These are phyloP conservation scores for Globisporangium camurandrum DNA, from an alignment of 352 stramenopile species.

Conservation along the genomic window DNA sequence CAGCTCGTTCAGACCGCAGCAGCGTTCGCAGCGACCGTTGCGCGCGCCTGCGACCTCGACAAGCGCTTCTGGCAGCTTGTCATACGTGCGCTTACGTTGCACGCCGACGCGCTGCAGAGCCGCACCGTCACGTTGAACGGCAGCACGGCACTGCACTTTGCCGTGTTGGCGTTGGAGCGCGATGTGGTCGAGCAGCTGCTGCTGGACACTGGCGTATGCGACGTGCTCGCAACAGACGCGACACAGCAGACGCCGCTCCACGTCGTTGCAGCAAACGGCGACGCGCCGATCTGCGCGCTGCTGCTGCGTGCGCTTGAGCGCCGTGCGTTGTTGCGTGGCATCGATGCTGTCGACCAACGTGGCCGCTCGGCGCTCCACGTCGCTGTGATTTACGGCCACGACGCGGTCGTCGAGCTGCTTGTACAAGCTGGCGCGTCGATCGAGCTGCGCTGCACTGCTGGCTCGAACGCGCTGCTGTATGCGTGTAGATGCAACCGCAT, in stretches of 20 bases:
- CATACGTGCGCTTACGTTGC: conserved; percentile 21
- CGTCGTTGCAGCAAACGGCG: conserved; percentile 30
- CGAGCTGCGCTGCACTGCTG: conserved; percentile 21
- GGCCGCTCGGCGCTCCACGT: conserved; percentile 43
- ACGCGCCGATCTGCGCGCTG: conserved; percentile 30
- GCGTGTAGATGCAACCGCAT: conserved; percentile 41
- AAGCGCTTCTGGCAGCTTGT: conserved; percentile 43
- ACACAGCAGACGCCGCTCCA: conserved; percentile 41
- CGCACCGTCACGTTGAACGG: conserved; percentile 31
- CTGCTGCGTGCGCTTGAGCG: conserved; percentile 30
- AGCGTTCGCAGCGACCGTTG: conserved; percentile 27
- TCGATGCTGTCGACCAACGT: conserved; percentile 15
- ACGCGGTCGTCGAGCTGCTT: conserved; percentile 29
- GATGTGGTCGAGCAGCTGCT: conserved; percentile 30
- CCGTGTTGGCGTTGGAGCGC: conserved; percentile 30
- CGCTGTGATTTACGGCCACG: conserved; percentile 36
- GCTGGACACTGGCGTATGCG: conserved; percentile 25
- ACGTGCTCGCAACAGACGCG: conserved; percentile 37
- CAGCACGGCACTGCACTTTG: conserved; percentile 38
- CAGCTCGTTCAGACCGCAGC: conserved; percentile 30
- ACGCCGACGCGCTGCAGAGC: conserved; percentile 18
- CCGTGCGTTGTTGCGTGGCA: not conserved
- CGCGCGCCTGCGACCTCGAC: conserved; percentile 18
- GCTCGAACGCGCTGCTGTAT: conserved; percentile 39
- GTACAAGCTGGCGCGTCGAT: conserved; percentile 30